Evolutionary conservation across 2,329 filamentous ascomycete species (phyloP), one percentile per base, ranked within the genome.

Genomic region (Colletotrichum destructivum): DNA sequence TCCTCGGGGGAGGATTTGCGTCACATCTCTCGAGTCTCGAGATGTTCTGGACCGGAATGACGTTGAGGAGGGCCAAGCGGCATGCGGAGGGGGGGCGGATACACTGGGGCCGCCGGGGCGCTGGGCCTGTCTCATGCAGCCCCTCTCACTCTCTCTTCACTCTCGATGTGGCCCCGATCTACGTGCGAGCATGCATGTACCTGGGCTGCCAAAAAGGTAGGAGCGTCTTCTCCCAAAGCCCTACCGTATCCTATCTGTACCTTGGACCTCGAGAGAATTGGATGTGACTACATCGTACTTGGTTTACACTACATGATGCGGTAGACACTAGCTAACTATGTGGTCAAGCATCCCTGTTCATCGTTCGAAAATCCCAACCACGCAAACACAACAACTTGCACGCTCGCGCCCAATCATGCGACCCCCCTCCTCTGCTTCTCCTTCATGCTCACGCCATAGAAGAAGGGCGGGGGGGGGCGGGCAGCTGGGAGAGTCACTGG

Each of bases 21-120:
- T 72, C 69, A 72, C 66, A 70, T 60, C 69, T 44, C 55, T 71
- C 60, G 61, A 64, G 55, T 72, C 61, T 66, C 38, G 60, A 26
- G 31, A 52, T 56, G 69, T 69, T 70, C 70, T 72, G 67, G 70
- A 72, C 68, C 71, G 69, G 21, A 64, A 77, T 79, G 78, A 79
- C 76, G 77, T 79, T 77, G 77, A 78, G 65, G 63, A 64, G 69
- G 69, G 69, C 65, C 69, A 71, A 71, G 69, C 69, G 65, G 65
- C 64, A 62, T 71, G 69, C 54, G 40, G 62, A 56, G 62, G 62
- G 59, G 65, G 68, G 57, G 69, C 57, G 69, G 57, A 54, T 68
- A 68, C 23, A 62, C 57, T 59, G 69, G 69, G 69, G 64, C 69
- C 31, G 64, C 57, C 62, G 65, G 59, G 69, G 69, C 65, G 31